Evolutionary conservation across 257 asterid genomes (phyloP), one percentile per base, ranked within the genome.

Genomic region (Solanum appendiculatum): DNA sequence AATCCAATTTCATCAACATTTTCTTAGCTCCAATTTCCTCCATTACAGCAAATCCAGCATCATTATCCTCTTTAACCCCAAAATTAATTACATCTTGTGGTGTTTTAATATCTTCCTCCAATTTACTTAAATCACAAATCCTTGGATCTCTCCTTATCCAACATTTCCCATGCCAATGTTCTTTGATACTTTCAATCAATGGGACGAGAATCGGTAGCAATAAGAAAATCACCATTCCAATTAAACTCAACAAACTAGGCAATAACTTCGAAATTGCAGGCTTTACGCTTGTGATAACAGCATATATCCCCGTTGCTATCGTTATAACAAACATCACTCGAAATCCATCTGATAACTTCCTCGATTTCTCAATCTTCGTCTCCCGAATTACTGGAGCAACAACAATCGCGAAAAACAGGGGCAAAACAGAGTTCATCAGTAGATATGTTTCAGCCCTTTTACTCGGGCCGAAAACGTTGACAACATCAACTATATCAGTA

Each of bases 1-100:
- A 95, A 40, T 94, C 97, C 10, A 86, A 64, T 69, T 91, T 93
- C 46, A 86, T 89, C 44, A 95, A 7, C 98, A 95, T 94, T 89
- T 31, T 2, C 73, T 25, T 90, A 1, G 92, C 88, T 84, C 93
- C 94, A 20, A 95, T 85, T 63, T 94, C 96, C 85, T 89, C 94
- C 80, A 46, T 56, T 12, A 89, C 87, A 46, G 75, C 87, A 54
- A 86, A 51, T 7, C 64, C 68, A 12, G 36, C 5, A 4, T 36
- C 90, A 20, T 87, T 80, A 16, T 37, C 86, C 3, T 31, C 42
- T 37, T 75, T 60, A 86, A 5, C 88, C 44, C 80, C 90, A 31
- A 60, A n/a, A 58, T 23, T 16, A 7, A 3, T 10, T 16, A 44
- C 84, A 40, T 80, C 64, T 46, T 46, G 3, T 77, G 13, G 27